Conservation (phyloP, 2,329 filamentous ascomycete genomes). For the Aspergillus japonicus region DNA sequence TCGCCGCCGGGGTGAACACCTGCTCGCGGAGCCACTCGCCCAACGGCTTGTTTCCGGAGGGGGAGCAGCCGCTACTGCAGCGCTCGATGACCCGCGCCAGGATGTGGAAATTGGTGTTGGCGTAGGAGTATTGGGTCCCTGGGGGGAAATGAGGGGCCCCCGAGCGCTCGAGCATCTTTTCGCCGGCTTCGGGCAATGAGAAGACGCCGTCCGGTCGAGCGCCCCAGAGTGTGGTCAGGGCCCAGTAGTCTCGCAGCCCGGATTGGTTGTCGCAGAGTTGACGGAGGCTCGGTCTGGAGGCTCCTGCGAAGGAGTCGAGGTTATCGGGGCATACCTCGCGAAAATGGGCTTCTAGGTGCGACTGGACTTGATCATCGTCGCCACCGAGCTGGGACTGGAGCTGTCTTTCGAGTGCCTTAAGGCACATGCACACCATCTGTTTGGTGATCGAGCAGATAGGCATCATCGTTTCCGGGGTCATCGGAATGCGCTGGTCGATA, state of each 20-base stretch:
- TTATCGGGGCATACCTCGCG: slow-evolving; percentile 19
- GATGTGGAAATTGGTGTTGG: slow-evolving; percentile 46
- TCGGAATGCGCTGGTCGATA: slow-evolving; percentile 37
- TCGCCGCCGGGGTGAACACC: slow-evolving; percentile 43
- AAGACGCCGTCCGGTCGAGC: slow-evolving; percentile 42
- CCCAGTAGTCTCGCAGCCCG: slow-evolving; percentile 49
- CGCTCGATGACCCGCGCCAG: slow-evolving; percentile 41
- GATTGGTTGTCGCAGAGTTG: slow-evolving; percentile 46
- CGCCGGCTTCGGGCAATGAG: slow-evolving; percentile 33
- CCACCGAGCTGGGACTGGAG: slow-evolving; percentile 30
- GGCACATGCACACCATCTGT: slow-evolving; percentile 44
- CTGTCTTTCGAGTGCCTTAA: slow-evolving; percentile 37
- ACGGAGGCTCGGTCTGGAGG: slow-evolving; percentile 35
- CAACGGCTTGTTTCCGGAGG: slow-evolving; percentile 24
- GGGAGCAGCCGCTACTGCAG: slow-evolving; percentile 26
- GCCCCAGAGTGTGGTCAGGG: slow-evolving; percentile 45
- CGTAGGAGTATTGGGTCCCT: slow-evolving; percentile 46
- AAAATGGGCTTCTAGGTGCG: slow-evolving; percentile 32
- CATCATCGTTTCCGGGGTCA: slow-evolving; percentile 38
- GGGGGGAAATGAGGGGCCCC: slow-evolving; percentile 45
- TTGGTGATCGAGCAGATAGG: slow-evolving; percentile 52
- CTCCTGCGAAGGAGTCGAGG: slow-evolving; percentile 22
- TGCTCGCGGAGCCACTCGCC: slow-evolving; percentile 37
- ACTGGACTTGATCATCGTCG: slow-evolving; percentile 30
- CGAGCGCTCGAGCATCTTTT: slow-evolving; percentile 31